phyloP scores from a whole-genome alignment of 2,329 filamentous ascomycete genomes.

The Aspergillus oerlinghausenensis region DNA sequence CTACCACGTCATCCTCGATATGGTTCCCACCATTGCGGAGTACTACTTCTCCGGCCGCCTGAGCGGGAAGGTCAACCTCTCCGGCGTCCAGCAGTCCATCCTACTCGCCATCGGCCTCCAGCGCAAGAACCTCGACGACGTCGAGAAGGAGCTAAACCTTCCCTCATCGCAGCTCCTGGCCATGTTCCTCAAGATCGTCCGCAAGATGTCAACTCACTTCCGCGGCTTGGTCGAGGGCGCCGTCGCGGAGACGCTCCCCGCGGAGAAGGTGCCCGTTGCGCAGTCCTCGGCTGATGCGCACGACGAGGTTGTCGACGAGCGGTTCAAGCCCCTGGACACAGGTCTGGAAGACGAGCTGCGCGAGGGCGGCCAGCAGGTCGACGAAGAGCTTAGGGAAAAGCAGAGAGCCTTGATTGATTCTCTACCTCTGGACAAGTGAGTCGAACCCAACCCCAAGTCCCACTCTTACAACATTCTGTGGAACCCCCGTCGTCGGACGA shows the following conservation, averaged over 20 bases:
- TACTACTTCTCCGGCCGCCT: slow-evolving; percentile 83
- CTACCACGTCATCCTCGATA: slow-evolving; percentile 93
- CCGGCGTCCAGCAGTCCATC: slow-evolving; percentile 78
- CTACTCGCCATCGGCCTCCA: slow-evolving; percentile 89
- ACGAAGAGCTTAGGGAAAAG: slow-evolving; percentile 67
- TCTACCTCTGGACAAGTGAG: slow-evolving; percentile 80
- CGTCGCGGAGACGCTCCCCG: slow-evolving; percentile 62
- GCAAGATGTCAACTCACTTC: slow-evolving; percentile 80
- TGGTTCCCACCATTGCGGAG: slow-evolving; percentile 75
- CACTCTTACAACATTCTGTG: neutral
- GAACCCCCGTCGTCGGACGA: slow-evolving; percentile 17
- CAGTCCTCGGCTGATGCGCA: slow-evolving; percentile 55
- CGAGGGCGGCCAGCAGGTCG: slow-evolving; percentile 73
- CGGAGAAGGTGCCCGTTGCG: slow-evolving; percentile 40
- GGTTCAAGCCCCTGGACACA: slow-evolving; percentile 66
- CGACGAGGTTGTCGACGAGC: slow-evolving; percentile 62
- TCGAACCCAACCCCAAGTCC: slow-evolving; percentile 6
- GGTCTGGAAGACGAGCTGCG: slow-evolving; percentile 76
- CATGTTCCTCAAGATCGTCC: slow-evolving; percentile 95
- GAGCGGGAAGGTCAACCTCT: slow-evolving; percentile 62
- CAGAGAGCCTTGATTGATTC: slow-evolving; percentile 87
- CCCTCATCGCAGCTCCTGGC: slow-evolving; percentile 76
- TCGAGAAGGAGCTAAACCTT: slow-evolving; percentile 74
- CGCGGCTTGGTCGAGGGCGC: slow-evolving; percentile 68
- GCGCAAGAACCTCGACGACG: slow-evolving; percentile 74